These are phyloP conservation scores for Backusella westeae DNA, from an alignment of 192 early-diverging fungal genomes.

Conservation along the genomic window DNA sequence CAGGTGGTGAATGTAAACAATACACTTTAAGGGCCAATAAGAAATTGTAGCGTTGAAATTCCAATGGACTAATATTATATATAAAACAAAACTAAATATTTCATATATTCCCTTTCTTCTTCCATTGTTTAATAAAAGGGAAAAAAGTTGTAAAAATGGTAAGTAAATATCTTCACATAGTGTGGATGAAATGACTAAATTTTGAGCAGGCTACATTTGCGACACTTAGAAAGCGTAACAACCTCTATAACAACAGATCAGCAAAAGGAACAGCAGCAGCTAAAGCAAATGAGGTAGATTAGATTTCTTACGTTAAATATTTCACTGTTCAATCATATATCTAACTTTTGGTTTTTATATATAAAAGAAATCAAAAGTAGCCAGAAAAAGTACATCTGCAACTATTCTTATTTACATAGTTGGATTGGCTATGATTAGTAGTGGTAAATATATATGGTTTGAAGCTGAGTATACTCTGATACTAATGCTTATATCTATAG, in stretches of 20 bases:
- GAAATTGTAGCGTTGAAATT: background rate
- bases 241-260: background rate
- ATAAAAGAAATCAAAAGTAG: background rate
- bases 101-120: background rate
- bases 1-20: constrained; percentile 2
- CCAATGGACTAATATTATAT: background rate
- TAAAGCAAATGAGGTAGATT: background rate
- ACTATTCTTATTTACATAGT: background rate
- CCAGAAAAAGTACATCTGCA: background rate
- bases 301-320: too few species aligned
- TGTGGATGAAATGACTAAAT: background rate
- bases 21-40: background rate
- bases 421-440: background rate
- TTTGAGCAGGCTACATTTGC: background rate
- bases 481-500: background rate
- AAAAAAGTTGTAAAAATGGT: background rate
- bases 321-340: background rate
- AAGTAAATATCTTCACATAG: background rate
- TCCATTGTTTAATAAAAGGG: background rate
- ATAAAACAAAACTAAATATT: background rate
- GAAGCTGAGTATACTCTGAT: background rate
- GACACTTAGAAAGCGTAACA: background rate
- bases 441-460: background rate
- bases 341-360: background rate
- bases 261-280: background rate